These are phyloP conservation scores for Suillus hirtellus DNA, from an alignment of 768 basidiomycete species.

Conservation along the genomic window DNA sequence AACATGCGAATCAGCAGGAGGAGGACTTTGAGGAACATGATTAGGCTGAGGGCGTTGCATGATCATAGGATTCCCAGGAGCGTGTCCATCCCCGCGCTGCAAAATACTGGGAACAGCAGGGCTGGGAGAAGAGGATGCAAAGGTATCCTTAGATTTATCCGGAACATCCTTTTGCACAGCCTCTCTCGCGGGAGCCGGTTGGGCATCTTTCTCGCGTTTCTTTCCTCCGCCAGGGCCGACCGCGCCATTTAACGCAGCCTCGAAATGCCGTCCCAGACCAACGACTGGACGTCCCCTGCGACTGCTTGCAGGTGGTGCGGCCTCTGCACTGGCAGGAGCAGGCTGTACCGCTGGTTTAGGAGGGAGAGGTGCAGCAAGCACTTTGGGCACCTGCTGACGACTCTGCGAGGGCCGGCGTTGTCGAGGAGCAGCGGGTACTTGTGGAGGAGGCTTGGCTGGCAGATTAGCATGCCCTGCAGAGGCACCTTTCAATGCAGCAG, in stretches of 20 bases:
- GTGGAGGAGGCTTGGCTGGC: conserved; percentile 18
- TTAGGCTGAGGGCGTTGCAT: conserved; percentile 18
- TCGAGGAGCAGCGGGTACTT: conserved; percentile 14
- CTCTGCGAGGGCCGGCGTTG: conserved; percentile 19
- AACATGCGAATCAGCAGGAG: conserved; percentile 15
- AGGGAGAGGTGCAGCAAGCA: conserved; percentile 9
- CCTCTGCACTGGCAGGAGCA: background rate
- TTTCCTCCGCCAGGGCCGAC: conserved; percentile 35
- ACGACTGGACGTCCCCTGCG: conserved; percentile 59
- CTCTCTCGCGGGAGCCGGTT: conserved; percentile 4
- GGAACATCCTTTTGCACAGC: background rate
- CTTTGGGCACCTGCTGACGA: conserved; percentile 20
- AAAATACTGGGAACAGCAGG: conserved; percentile 22
- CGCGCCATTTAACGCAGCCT: conserved; percentile 68
- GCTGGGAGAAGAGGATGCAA: background rate
- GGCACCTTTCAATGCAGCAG: conserved; percentile 6
- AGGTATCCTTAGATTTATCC: conserved; percentile 13
- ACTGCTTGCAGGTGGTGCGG: conserved; percentile 24
- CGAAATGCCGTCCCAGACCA: conserved; percentile 67
- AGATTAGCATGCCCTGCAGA: conserved; percentile 7
- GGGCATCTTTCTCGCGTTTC: conserved; percentile 36
- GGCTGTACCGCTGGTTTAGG: conserved; percentile 1
- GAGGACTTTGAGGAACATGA: conserved; percentile 13
- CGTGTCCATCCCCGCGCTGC: conserved; percentile 25
- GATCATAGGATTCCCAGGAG: conserved; percentile 13